Evolutionary conservation across 2,329 filamentous ascomycete species (phyloP), one percentile per base, ranked within the genome.

Genomic region (Dichotomopilus funicola): DNA sequence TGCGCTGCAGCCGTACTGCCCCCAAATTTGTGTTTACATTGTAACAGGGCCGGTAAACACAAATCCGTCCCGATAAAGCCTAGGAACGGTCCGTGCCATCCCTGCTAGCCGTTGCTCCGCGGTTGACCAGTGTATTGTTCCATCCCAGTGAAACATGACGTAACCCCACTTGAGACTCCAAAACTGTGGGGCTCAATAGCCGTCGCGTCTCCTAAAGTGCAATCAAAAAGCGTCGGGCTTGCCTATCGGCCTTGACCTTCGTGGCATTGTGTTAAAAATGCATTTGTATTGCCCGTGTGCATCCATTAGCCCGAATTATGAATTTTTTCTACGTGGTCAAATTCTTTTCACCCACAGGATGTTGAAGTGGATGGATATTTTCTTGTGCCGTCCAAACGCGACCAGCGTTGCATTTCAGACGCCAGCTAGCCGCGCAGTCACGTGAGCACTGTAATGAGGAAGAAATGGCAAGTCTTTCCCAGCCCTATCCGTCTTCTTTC

Each of bases 41-140:
- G 57, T 61, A 56, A 59, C 54, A 58, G 13, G 34, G 19, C 38
- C n/a, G 44, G 59, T 62, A 62, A 63, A 64, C 59, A 62, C 43
- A 47, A 10, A 34, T 43, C 40, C 40, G 42, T 41, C 44, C 36
- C 11, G 31, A 12, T 8, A 31, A 58, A 57, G 58, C 19, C 19
- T 27, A 3, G 19, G 19, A 27, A 27, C 19, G 19, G 19, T 46
- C 53, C 45, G 62, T 61, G 61, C 61, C 37, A 53, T 27, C 59
- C 60, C 53, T 58, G 58, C 33, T 43, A 3, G 37, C 45, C 41
- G 54, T 50, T 55, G 54, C 52, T 51, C 35, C 46, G 61, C 57
- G 42, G 55, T 59, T 61, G 53, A 55, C 54, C 41, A 54, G 53
- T 44, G 45, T 43, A 54, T 54, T 59, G 47, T 55, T 58, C 49